Percentiles rank a stretch among this genome's conserved stretches.
Conservation (phyloP, 2,329 filamentous ascomycete species). For the Lachnellula suecica region DNA sequence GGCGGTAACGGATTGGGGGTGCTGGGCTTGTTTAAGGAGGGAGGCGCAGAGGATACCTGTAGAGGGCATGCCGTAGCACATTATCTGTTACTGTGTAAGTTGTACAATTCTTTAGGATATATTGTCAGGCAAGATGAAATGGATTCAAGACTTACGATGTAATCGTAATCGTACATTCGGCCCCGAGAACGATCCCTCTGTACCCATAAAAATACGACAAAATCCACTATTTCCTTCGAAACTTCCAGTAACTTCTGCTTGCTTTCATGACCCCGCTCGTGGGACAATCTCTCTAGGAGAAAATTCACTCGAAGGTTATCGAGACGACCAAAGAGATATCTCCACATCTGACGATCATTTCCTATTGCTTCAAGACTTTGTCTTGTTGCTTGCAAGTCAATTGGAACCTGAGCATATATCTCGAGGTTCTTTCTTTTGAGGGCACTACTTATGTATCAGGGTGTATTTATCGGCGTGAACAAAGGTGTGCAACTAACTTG, state of each 20-base stretch:
- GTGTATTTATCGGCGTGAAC: neutral
- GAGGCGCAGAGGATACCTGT: slow-evolving; percentile 22
- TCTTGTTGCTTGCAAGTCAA: slow-evolving; percentile 9
- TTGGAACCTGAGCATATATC: slow-evolving; percentile 5
- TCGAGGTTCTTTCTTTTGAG: slow-evolving; percentile 11
- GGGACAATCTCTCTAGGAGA: slow-evolving; percentile 17
- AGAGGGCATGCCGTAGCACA: slow-evolving; percentile 24
- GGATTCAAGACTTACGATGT: slow-evolving; percentile 5
- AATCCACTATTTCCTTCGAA: slow-evolving; percentile 17
- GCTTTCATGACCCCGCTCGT: slow-evolving; percentile 13
- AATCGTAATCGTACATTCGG: slow-evolving; percentile 14
- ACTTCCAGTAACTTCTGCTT: slow-evolving; percentile 16
- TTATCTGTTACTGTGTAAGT: no score
- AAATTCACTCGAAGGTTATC: slow-evolving; percentile 17
- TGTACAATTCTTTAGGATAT: neutral
- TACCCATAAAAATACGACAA: slow-evolving; percentile 18
- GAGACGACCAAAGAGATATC: slow-evolving; percentile 8
- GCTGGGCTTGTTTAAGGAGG: slow-evolving; percentile 21
- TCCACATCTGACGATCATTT: slow-evolving; percentile 8
- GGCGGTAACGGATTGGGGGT: slow-evolving; percentile 6
- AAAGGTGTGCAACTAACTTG: slow-evolving; percentile 8
- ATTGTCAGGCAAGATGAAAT: neutral
- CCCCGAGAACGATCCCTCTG: slow-evolving; percentile 14
- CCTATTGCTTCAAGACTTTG: slow-evolving; percentile 3
- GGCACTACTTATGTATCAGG: neutral